Evolutionary conservation across 2,329 filamentous ascomycete species (phyloP).

Genomic region (Aschersonia sp.): DNA sequence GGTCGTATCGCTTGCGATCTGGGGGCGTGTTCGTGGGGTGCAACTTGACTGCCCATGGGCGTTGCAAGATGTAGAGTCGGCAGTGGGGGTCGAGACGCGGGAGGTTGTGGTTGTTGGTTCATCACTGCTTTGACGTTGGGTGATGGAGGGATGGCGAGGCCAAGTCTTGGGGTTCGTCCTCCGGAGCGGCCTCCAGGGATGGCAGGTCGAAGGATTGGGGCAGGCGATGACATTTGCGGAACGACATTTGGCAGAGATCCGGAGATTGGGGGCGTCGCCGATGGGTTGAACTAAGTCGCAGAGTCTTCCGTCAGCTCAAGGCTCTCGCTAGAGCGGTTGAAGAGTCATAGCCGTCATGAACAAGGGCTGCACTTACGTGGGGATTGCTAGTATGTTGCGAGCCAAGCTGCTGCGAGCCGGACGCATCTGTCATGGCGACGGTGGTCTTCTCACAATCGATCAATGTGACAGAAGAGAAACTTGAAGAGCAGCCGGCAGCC

Average conservation of each 20-base stretch:
- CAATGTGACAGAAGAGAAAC: not conserved
- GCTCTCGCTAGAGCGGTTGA: too few species aligned
- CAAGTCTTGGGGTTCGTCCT: constrained; percentile 62
- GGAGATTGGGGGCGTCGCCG: constrained; percentile 12
- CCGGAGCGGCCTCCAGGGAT: constrained; percentile 55
- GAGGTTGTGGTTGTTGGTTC: constrained; percentile 23
- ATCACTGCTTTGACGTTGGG: constrained; percentile 68
- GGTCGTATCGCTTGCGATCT: constrained; percentile 36
- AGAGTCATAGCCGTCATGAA: too few species aligned
- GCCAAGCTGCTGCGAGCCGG: not conserved
- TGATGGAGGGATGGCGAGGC: constrained; percentile 80
- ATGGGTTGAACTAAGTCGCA: not conserved
- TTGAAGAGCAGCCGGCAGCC: not conserved
- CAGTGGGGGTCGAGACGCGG: constrained; percentile 35
- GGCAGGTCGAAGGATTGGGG: constrained; percentile 70
- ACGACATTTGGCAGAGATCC: constrained; percentile 20
- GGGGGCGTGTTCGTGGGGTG: constrained; percentile 52
- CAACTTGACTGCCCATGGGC: constrained; percentile 67
- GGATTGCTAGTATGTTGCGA: too few species aligned
- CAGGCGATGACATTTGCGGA: constrained; percentile 58
- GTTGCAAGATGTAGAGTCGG: constrained; percentile 79
- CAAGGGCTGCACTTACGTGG: too few species aligned
- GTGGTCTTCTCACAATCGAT: too few species aligned
- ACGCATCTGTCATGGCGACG: not conserved
- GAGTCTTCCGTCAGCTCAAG: too few species aligned